A percentile compares a stretch with the other conserved stretches of the same genome.
These are phyloP conservation scores for Mycosphaerelloides madeirae DNA, from an alignment of 2,329 filamentous ascomycete genomes.

Conservation along the genomic window DNA sequence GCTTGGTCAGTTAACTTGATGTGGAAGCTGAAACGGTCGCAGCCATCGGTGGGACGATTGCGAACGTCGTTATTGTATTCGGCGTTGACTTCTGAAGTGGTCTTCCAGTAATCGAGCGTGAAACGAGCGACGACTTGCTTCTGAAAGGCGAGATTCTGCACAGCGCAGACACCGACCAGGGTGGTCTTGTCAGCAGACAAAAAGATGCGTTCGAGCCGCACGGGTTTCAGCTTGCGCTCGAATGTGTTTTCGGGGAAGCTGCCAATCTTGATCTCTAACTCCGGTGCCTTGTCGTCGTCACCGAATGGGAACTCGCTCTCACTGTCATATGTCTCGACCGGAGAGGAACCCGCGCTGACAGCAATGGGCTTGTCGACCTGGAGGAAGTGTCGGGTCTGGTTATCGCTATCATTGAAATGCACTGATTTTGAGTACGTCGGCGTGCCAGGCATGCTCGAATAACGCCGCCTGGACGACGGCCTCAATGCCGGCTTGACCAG, in stretches of 20 bases:
- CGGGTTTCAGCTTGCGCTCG: slow-evolving; percentile 59
- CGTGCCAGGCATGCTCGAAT: slow-evolving; percentile 95
- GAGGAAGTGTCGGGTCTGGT: slow-evolving; percentile 92
- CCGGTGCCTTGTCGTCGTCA: slow-evolving; percentile 53
- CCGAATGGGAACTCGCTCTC: slow-evolving; percentile 87
- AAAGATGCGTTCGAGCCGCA: slow-evolving; percentile 81
- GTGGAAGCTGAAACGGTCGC: slow-evolving; percentile 88
- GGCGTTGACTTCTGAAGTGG: slow-evolving; percentile 87
- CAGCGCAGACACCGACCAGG: slow-evolving; percentile 75
- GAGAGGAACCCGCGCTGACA: slow-evolving; percentile 89
- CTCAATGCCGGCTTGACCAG: slow-evolving; percentile 88
- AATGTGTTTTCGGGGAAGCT: slow-evolving; percentile 73
- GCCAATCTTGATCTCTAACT: slow-evolving; percentile 81
- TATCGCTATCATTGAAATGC: slow-evolving; percentile 95
- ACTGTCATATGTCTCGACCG: slow-evolving; percentile 79
- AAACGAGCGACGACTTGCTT: slow-evolving; percentile 90
- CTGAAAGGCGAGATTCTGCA: slow-evolving; percentile 83
- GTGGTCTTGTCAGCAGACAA: slow-evolving; percentile 83
- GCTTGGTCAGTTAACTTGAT: slow-evolving; percentile 89
- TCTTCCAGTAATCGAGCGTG: slow-evolving; percentile 98
- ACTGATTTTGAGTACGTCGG: slow-evolving; percentile 94
- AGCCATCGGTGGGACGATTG: slow-evolving; percentile 56
- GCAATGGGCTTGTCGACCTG: slow-evolving; percentile 93
- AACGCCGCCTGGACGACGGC: slow-evolving; percentile 70
- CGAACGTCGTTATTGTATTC: slow-evolving; percentile 79